These are phyloP conservation scores for Pichia nakasei DNA, from an alignment of 805 yeast genomes.

Conservation along the genomic window DNA sequence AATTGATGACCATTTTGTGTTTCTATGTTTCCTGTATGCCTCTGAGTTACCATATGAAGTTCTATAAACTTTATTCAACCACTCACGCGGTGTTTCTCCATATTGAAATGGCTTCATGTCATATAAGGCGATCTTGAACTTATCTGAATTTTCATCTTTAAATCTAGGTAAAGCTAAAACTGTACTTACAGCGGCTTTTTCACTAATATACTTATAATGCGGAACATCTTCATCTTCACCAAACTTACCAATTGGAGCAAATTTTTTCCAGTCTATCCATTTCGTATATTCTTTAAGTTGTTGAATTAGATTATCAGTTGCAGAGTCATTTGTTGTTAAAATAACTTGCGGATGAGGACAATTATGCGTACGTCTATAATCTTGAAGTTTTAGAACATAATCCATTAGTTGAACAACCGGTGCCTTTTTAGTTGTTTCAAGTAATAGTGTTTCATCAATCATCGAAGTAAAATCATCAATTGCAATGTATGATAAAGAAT, in stretches of 20 bases:
- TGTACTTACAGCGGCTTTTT: slow-evolving; percentile 18
- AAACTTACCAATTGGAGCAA: slow-evolving; percentile 22
- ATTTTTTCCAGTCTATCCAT: slow-evolving; percentile 33
- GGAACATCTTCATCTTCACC: slow-evolving; percentile 17
- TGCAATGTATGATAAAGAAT: slow-evolving; percentile 20
- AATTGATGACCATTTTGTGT: slow-evolving; percentile 11
- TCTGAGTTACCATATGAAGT: slow-evolving; percentile 16
- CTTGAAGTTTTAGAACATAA: slow-evolving; percentile 26
- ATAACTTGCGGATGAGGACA: slow-evolving; percentile 26
- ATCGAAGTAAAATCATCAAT: slow-evolving; percentile 29
- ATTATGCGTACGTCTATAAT: slow-evolving; percentile 23
- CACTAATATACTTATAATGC: slow-evolving; percentile 13
- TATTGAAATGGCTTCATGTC: slow-evolving; percentile 22
- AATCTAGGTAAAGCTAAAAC: slow-evolving; percentile 19
- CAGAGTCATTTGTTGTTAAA: slow-evolving; percentile 18
- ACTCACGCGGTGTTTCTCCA: slow-evolving; percentile 13
- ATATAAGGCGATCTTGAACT: slow-evolving; percentile 15
- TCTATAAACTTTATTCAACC: slow-evolving; percentile 19
- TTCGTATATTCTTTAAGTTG: slow-evolving; percentile 44
- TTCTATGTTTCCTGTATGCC: slow-evolving; percentile 18
- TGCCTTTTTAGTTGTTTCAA: slow-evolving; percentile 15
- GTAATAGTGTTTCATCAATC: slow-evolving; percentile 15
- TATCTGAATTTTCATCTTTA: slow-evolving; percentile 1
- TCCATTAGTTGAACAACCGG: slow-evolving; percentile 26
- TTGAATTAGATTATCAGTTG: slow-evolving; percentile 38